phyloP scores from a whole-genome alignment of 73 alveolate species.

The Paramecium sonneborni region DNA sequence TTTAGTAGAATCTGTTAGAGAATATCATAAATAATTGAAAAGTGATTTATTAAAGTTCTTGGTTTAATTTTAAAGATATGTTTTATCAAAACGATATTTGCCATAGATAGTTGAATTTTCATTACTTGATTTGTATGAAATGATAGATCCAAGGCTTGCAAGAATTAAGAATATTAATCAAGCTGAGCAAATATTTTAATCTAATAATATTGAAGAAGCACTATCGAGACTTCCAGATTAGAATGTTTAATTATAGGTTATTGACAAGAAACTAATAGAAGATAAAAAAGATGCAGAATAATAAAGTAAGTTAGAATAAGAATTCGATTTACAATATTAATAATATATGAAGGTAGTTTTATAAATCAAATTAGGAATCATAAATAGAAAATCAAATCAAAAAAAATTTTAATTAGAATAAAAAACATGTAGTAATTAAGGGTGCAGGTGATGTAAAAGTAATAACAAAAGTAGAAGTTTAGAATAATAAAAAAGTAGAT shows the following conservation, averaged over 20 bases:
- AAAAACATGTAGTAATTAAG: background rate
- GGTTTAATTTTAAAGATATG: constrained; percentile 55
- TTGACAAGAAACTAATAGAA: background rate
- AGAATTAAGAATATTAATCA: constrained; percentile 10
- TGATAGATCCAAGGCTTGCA: constrained; percentile 47
- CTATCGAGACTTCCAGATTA: background rate
- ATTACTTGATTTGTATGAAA: constrained; percentile 61
- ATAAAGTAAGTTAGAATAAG: background rate
- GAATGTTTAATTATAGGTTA: background rate
- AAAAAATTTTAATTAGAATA: background rate
- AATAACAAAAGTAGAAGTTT: background rate
- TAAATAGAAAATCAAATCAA: background rate
- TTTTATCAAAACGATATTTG: constrained; percentile 52
- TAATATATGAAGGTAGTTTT: background rate
- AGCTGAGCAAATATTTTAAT: constrained; percentile 34
- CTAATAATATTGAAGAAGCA: background rate
- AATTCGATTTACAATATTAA: background rate
- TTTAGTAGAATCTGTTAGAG: constrained; percentile 55
- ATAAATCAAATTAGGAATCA: background rate
- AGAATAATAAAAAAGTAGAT: background rate
- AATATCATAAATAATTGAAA: constrained; percentile 11
- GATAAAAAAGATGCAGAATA: background rate
- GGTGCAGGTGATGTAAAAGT: constrained; percentile 27
- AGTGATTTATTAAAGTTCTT: constrained; percentile 34
- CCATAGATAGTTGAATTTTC: constrained; percentile 60